phyloP scores from a whole-genome alignment of 177 flowering plant species.

The Tripterygium wilfordii region DNA sequence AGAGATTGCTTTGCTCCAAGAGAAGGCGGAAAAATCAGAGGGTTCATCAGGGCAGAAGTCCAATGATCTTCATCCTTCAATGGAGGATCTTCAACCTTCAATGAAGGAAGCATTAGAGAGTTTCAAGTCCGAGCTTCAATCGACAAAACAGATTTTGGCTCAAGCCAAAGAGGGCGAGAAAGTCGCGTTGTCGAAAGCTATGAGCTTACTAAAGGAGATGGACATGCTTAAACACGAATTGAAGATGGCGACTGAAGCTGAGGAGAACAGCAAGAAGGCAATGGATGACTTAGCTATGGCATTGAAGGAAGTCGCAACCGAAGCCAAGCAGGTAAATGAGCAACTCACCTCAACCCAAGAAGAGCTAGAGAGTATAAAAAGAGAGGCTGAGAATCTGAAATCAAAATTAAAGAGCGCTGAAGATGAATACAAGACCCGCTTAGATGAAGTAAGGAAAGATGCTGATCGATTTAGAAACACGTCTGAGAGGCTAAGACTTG shows the following conservation, averaged over 20 bases:
- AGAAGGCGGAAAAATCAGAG: constrained; percentile 25
- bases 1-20: constrained; percentile 27
- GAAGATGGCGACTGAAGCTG: constrained; percentile 55
- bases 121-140: constrained; percentile 38
- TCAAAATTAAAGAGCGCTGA: constrained; percentile 23
- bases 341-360: constrained; percentile 27
- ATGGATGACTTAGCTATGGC: constrained; percentile 84
- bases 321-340: constrained; percentile 46
- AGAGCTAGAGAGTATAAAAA: constrained; percentile 34
- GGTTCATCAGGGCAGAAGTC: constrained; percentile 3
- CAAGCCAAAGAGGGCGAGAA: constrained; percentile 27
- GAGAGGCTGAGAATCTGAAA: constrained; percentile 33
- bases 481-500: constrained; percentile 53
- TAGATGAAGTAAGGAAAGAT: constrained; percentile 54
- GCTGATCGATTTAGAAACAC: constrained; percentile 35
- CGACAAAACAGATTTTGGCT: constrained; percentile 20
- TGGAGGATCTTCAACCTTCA: too few species aligned
- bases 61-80: constrained; percentile 2
- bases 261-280: constrained; percentile 67
- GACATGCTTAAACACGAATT: constrained; percentile 39
- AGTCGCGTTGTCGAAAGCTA: constrained; percentile 18
- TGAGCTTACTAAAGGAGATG: constrained; percentile 28
- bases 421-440: constrained; percentile 28
- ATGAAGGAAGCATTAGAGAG: constrained; percentile 20
- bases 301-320: constrained; percentile 64